Evolutionary conservation across 2,329 filamentous ascomycete genomes (phyloP), one percentile per base, ranked within the genome.

Genomic region (Beauveria caledonica): DNA sequence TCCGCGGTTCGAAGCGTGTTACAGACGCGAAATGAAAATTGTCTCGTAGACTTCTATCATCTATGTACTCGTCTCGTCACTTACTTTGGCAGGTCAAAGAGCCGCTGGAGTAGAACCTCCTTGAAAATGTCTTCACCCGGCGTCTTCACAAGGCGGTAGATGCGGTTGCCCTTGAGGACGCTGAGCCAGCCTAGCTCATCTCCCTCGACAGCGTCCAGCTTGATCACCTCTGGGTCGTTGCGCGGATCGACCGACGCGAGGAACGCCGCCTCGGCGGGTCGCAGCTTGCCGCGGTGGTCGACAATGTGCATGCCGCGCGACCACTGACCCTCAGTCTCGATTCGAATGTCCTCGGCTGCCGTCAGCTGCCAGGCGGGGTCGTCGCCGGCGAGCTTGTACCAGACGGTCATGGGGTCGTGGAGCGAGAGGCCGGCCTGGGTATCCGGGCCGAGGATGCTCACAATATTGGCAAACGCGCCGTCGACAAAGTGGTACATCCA

Each of bases 311-410:
- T 92, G 1, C 94, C 93, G 60, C 90, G 81, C 50, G 92, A 96
- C 94, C 94, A 99, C 77, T 97, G 94, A 1, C 93, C 94, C 2
- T 83, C 77, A 0, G 92, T 95, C 76, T 99, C 94, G 45, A 99
- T 79, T 21, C 94, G 83, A 60, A 99, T 87, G 71, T 99, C 94
- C 72, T 96, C 88, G 0, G 80, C 77, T 15, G 76, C 72, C 1
- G 82, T 78, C 17, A 77, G 70, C 71, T 79, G 80, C 86, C 86
- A 89, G 33, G 73, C 19, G 82, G 77, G 61, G 40, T 6, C 25
- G 36, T 53, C 63, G 78, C 81, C 63, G 74, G 77, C 87, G 61
- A 92, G 71, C 72, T 87, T 83, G 72, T 92, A 92, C 88, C 88
- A 93, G 40, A 93, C 78, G 60, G 86, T 89, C 62, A 93, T 74